Conservation (phyloP, 129 eudicot genomes). For the Flaveria robusta region DNA sequence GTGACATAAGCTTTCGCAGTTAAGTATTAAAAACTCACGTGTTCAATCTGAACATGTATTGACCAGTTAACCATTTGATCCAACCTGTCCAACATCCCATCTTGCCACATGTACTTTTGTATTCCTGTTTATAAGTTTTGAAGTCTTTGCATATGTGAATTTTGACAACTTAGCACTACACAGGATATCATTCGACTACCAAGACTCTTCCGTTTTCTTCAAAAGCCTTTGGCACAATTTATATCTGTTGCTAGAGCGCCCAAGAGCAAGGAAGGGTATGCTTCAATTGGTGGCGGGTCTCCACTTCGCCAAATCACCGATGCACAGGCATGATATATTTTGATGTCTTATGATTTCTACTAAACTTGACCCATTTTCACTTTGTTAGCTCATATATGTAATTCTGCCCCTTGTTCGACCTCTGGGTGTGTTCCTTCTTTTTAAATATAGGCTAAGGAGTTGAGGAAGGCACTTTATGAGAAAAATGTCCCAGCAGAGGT, state of each 20-base stretch:
- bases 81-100: not conserved
- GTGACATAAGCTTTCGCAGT: not conserved
- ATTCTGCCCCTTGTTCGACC: not conserved
- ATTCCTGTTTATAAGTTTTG: not conserved
- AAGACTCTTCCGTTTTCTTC: conserved; percentile 90
- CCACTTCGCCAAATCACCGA: conserved; percentile 96
- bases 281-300: conserved; percentile 98
- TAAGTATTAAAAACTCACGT: not conserved
- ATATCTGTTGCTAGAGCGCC: conserved; percentile 95
- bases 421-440: not conserved
- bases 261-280: conserved; percentile 98
- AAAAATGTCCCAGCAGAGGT: conserved; percentile 95
- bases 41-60: not conserved
- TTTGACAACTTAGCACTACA: conserved; percentile 22
- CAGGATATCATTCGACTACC: conserved; percentile 98
- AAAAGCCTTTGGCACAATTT: conserved; percentile 94
- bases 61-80: not conserved
- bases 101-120: not conserved
- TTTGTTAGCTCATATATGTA: not conserved
- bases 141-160: not conserved
- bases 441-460: conserved; percentile 71
- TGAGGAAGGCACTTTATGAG: conserved; percentile 77
- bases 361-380: not conserved
- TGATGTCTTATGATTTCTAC: conserved; percentile 1
- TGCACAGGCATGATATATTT: conserved; percentile 71